A percentile compares a stretch with the other conserved stretches of the same genome.
phyloP scores from a whole-genome alignment of 2,329 filamentous ascomycete genomes.

The Podosphaera fusca region DNA sequence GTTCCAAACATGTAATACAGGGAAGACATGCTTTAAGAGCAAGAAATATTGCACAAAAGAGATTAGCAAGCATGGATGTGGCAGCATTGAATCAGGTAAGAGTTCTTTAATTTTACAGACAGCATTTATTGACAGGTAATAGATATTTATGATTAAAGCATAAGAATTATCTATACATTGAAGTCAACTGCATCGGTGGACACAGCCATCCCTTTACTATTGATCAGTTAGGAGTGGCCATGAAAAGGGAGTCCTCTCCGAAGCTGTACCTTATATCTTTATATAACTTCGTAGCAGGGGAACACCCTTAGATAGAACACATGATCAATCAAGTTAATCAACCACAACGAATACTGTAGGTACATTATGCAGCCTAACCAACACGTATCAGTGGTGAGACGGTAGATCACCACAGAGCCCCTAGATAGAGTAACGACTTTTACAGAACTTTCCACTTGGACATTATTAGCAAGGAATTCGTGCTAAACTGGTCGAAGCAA shows the following conservation, averaged over 20 bases:
- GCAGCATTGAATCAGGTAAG: constrained; percentile 68
- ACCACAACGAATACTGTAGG: neutral
- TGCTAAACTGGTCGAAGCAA: too few relatives aligned
- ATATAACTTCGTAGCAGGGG: neutral
- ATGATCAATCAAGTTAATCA: neutral
- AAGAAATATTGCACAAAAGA: constrained; percentile 74
- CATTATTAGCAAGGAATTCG: too few relatives aligned
- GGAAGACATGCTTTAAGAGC: constrained; percentile 52
- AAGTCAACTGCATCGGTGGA: neutral
- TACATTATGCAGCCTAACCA: neutral
- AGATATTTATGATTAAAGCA: constrained; percentile 49
- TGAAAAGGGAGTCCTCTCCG: neutral
- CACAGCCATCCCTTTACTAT: neutral
- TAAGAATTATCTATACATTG: constrained; percentile 5
- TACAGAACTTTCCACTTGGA: too few relatives aligned
- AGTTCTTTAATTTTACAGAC: constrained; percentile 1
- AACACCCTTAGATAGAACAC: neutral
- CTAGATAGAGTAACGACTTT: too few relatives aligned
- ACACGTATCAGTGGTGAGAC: neutral
- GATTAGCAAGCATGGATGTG: constrained; percentile 56
- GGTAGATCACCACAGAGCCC: too few relatives aligned
- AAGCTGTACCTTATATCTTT: neutral
- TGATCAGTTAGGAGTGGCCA: neutral
- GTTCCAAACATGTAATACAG: constrained; percentile 24
- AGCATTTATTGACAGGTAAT: neutral